Conservation (phyloP, 2,329 filamentous ascomycete species). For the Apiospora phragmitis region DNA sequence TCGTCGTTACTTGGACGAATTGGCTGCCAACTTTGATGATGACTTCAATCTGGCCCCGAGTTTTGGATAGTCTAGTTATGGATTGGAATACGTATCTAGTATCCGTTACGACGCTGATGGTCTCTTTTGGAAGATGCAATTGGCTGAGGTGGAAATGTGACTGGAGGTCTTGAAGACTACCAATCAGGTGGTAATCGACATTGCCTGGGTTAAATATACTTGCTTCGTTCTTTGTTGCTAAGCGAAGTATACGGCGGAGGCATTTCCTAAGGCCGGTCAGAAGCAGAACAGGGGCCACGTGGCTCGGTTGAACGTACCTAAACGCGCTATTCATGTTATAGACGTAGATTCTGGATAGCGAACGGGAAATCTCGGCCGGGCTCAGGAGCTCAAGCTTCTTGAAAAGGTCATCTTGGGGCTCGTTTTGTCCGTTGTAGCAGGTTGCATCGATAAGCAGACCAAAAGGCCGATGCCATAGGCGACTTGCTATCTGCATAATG, state of each 20-base stretch:
- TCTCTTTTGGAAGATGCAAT: conserved; percentile 68
- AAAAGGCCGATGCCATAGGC: conserved; percentile 70
- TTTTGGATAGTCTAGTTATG: conserved; percentile 65
- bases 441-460: conserved; percentile 69
- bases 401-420: conserved; percentile 66
- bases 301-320: conserved; percentile 41
- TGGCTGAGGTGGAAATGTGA: conserved; percentile 67
- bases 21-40: conserved; percentile 68
- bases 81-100: conserved; percentile 66
- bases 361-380: conserved; percentile 59
- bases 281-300: background rate
- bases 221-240: conserved; percentile 59
- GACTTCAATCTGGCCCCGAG: conserved; percentile 70
- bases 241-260: conserved; percentile 62
- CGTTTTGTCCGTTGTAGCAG: conserved; percentile 67
- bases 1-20: conserved; percentile 69
- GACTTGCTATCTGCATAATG: conserved; percentile 59
- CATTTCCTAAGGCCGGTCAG: conserved; percentile 50
- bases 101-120: conserved; percentile 67
- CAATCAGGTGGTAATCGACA: conserved; percentile 65
- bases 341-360: conserved; percentile 63
- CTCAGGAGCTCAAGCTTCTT: conserved; percentile 63
- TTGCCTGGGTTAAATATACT: conserved; percentile 65
- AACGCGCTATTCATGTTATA: conserved; percentile 76
- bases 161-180: conserved; percentile 66